phyloP scores from a whole-genome alignment of 305 asterid genomes.

The Fraxinus albicans region DNA sequence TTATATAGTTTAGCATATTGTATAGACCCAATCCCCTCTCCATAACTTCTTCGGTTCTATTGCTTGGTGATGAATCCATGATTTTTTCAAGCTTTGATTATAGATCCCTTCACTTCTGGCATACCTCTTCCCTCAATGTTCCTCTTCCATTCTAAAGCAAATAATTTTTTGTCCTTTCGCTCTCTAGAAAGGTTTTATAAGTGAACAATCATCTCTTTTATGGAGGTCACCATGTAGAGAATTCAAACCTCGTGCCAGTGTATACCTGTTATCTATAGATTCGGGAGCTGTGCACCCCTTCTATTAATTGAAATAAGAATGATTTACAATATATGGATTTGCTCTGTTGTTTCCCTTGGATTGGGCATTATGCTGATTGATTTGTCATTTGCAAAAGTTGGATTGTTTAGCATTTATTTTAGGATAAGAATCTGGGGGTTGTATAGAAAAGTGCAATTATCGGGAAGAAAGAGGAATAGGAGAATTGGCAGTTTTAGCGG shows the following conservation, averaged over 20 bases:
- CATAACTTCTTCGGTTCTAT: background rate
- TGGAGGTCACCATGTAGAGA: background rate
- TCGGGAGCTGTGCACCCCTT: background rate
- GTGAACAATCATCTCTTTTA: background rate
- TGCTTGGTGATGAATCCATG: background rate
- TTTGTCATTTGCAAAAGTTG: background rate
- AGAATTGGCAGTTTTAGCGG: background rate
- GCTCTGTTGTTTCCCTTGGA: background rate
- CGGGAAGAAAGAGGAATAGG: background rate
- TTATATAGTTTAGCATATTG: constrained; percentile 1
- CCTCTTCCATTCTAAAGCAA: background rate
- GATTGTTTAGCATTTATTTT: background rate
- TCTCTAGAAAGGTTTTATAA: background rate
- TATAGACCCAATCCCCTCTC: background rate
- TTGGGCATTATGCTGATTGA: background rate
- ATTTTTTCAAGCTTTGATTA: constrained; percentile 8
- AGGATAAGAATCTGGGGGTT: background rate
- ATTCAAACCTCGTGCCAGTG: background rate
- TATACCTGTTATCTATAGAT: background rate
- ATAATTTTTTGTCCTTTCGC: background rate
- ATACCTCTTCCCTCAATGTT: background rate
- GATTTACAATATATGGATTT: background rate
- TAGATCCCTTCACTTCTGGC: background rate
- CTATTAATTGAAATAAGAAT: background rate
- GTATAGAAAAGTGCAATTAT: background rate